phyloP scores from a whole-genome alignment of 805 yeast genomes.

The Kuraishia floccosa region DNA sequence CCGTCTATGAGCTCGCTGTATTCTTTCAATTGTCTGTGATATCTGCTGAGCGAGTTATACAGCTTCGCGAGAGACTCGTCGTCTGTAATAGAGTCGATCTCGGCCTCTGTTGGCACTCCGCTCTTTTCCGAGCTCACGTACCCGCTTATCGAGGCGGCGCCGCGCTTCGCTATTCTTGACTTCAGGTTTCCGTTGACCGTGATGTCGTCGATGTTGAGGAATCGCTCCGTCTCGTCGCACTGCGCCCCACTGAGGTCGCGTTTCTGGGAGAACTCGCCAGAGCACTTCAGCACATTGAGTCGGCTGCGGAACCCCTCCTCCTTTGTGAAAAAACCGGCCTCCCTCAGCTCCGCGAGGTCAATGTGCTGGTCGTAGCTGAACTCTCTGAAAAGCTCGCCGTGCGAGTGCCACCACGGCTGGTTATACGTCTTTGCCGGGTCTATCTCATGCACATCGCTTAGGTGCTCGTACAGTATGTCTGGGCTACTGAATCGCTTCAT shows the following conservation, averaged over 20 bases:
- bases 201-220: conserved; percentile 5
- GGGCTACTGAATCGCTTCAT: conserved; percentile 44
- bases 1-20: conserved; percentile 8
- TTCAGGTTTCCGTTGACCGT: conserved; percentile 8
- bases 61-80: conserved; percentile 7
- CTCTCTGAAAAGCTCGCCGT: conserved; percentile 9
- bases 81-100: conserved; percentile 2
- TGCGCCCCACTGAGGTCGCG: no score
- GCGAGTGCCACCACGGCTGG: conserved; percentile 8
- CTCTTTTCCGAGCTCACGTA: no score
- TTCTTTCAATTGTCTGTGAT: conserved; percentile 9
- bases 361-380: conserved; percentile 1
- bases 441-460: conserved; percentile 48
- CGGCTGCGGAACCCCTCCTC: no score
- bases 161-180: conserved; percentile 1
- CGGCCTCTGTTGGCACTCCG: no score
- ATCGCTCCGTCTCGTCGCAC: no score
- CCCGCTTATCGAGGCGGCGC: no score
- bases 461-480: conserved; percentile 55
- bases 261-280: no score
- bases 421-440: conserved; percentile 13
- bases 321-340: no score
- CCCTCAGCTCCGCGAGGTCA: no score
- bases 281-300: no score
- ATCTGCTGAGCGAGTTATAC: conserved; percentile 9